These are phyloP conservation scores for Tulasnella calospora DNA, from an alignment of 768 basidiomycete genomes.

Conservation along the genomic window DNA sequence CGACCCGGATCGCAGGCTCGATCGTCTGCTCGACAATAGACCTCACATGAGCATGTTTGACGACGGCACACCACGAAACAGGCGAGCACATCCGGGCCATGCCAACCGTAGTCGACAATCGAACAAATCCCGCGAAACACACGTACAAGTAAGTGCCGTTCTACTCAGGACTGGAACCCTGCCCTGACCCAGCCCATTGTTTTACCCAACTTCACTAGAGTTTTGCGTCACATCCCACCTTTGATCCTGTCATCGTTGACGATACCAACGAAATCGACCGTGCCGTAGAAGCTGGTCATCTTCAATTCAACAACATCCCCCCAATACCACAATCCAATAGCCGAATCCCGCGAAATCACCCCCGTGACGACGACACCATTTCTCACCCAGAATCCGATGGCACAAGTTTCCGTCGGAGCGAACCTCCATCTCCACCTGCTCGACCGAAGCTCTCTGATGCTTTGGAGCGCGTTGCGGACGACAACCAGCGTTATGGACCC, in stretches of 20 bases:
- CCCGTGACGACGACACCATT: conserved; percentile 32
- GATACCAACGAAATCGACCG: conserved; percentile 59
- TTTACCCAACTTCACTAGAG: conserved; percentile 31
- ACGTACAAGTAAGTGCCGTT: conserved; percentile 9
- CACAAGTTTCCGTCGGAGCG: conserved; percentile 43
- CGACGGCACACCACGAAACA: conserved; percentile 46
- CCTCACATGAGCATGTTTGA: conserved; percentile 53
- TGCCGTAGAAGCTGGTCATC: conserved; percentile 53
- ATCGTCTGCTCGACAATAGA: conserved; percentile 59
- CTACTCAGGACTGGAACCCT: neutral
- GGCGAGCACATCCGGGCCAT: conserved; percentile 37
- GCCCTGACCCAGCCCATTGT: neutral
- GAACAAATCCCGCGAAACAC: conserved; percentile 23
- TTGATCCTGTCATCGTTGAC: conserved; percentile 58
- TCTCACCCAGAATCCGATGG: conserved; percentile 36
- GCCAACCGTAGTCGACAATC: neutral
- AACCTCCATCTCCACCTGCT: conserved; percentile 37
- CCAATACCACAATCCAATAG: conserved; percentile 18
- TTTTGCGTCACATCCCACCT: conserved; percentile 33
- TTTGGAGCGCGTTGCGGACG: conserved; percentile 55
- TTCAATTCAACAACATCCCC: conserved; percentile 36
- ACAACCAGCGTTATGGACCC: conserved; percentile 35
- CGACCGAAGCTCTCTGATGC: conserved; percentile 68
- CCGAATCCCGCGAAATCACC: conserved; percentile 17
- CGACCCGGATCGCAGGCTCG: conserved; percentile 75